A percentile compares a stretch with the other conserved stretches of the same genome.
Conservation (phyloP, 495 filamentous ascomycete genomes). For the Penicillium egyptiacum region DNA sequence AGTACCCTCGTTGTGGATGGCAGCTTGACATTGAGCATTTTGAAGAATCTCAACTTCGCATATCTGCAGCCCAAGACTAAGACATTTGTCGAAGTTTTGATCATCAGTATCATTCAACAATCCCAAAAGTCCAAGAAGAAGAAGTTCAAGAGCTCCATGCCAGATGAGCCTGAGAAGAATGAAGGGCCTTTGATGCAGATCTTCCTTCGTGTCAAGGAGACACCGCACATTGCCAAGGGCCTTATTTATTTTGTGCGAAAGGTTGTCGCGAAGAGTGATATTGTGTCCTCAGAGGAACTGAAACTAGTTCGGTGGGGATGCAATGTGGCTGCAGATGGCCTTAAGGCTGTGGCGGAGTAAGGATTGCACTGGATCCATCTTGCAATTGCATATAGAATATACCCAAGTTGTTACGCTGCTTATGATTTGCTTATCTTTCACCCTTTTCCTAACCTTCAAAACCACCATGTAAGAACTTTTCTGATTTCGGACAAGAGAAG, state of each 20-base stretch:
- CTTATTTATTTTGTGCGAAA: constrained; percentile 78
- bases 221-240: constrained; percentile 63
- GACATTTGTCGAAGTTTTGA: constrained; percentile 73
- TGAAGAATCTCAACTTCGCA: constrained; percentile 77
- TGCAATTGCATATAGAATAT: constrained; percentile 26
- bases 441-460: background rate
- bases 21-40: constrained; percentile 58
- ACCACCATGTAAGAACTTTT: background rate
- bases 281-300: constrained; percentile 62
- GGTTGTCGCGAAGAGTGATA: constrained; percentile 70
- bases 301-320: constrained; percentile 68
- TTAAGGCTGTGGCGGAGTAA: constrained; percentile 50
- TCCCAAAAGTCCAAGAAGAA: constrained; percentile 46
- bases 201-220: constrained; percentile 60
- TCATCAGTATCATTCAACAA: constrained; percentile 72
- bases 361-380: constrained; percentile 8
- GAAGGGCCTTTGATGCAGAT: constrained; percentile 60
- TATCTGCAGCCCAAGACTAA: constrained; percentile 75
- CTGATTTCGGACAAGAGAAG: background rate
- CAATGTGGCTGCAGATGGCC: constrained; percentile 58
- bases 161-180: constrained; percentile 37
- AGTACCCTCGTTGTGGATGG: constrained; percentile 69
- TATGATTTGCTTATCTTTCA: background rate
- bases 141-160: constrained; percentile 23
- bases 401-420: constrained; percentile 18